Percentiles rank a stretch among this genome's conserved stretches.
Evolutionary conservation across 495 filamentous ascomycete species (phyloP).

Genomic region (Aspergillus ellipticus): DNA sequence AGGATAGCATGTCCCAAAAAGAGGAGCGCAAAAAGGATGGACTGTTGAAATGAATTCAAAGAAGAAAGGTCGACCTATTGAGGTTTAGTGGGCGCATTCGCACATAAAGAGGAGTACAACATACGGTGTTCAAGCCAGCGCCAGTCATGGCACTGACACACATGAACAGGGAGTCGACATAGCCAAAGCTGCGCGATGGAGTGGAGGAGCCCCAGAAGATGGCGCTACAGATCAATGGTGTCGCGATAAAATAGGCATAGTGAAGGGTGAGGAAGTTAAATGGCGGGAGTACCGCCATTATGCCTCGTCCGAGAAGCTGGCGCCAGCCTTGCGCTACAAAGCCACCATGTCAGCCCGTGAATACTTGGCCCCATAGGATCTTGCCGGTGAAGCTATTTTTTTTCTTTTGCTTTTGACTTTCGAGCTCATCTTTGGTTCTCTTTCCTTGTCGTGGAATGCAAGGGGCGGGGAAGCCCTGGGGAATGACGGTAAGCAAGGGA

Average conservation of each 20-base stretch:
- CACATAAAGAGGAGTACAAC: constrained; percentile 11
- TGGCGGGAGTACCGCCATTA: constrained; percentile 34
- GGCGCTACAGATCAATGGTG: constrained; percentile 59
- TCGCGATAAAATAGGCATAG: constrained; percentile 72
- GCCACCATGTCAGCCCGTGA: neutral
- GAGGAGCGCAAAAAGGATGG: constrained; percentile 67
- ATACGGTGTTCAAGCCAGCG: constrained; percentile 68
- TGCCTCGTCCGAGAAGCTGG: constrained; percentile 18
- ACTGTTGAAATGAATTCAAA: constrained; percentile 77
- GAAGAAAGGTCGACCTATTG: constrained; percentile 57
- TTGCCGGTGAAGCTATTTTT: neutral
- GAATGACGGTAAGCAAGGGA: neutral
- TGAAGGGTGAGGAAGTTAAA: constrained; percentile 77
- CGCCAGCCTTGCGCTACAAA: constrained; percentile 20
- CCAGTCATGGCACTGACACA: constrained; percentile 77
- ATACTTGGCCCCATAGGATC: neutral
- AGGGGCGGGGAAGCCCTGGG: neutral
- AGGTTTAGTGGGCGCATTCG: neutral
- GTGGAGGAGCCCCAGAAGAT: constrained; percentile 72
- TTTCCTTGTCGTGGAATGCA: neutral
- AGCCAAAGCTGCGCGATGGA: constrained; percentile 59
- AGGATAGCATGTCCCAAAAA: constrained; percentile 62
- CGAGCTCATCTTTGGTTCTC: neutral
- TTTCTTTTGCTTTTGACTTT: neutral
- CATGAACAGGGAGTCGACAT: constrained; percentile 73